These are phyloP conservation scores for Pachyrhizus erosus DNA, from an alignment of 306 rosid species.

Conservation along the genomic window DNA sequence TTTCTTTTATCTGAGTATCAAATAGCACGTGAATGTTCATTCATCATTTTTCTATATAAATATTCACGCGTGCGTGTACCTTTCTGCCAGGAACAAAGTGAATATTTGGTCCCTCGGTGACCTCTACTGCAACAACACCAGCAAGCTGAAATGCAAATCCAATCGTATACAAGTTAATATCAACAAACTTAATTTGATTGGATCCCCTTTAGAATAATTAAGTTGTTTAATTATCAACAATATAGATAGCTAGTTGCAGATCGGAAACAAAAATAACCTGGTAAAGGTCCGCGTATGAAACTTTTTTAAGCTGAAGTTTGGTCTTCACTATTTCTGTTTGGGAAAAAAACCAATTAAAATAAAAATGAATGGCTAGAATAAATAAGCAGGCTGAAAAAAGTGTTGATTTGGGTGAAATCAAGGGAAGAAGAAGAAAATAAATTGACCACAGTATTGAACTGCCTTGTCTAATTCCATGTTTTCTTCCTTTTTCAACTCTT, in stretches of 20 bases:
- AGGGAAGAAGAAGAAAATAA: neutral
- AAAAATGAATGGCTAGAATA: neutral
- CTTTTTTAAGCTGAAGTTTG: neutral
- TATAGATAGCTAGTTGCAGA: neutral
- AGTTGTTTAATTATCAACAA: neutral
- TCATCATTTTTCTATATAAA: too few species aligned
- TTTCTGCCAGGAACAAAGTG: constrained; percentile 72
- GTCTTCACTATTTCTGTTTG: neutral
- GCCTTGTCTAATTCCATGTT: neutral
- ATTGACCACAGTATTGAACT: neutral
- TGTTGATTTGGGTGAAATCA: neutral
- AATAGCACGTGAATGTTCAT: too few species aligned
- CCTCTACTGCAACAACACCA: constrained; percentile 80
- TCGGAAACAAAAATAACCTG: neutral
- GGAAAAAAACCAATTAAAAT: neutral
- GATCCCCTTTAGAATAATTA: neutral
- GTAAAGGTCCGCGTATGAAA: neutral
- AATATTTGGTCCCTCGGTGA: constrained; percentile 78
- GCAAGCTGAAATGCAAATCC: constrained; percentile 61
- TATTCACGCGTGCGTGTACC: constrained; percentile 31
- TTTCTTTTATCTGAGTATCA: too few species aligned
- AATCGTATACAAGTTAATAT: neutral
- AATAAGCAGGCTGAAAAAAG: neutral
- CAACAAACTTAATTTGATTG: neutral
- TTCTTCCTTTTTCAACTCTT: neutral